Percentiles rank a stretch among this genome's conserved stretches.
phyloP scores from a whole-genome alignment of 768 basidiomycete species.

The Saitozyma podzolica region DNA sequence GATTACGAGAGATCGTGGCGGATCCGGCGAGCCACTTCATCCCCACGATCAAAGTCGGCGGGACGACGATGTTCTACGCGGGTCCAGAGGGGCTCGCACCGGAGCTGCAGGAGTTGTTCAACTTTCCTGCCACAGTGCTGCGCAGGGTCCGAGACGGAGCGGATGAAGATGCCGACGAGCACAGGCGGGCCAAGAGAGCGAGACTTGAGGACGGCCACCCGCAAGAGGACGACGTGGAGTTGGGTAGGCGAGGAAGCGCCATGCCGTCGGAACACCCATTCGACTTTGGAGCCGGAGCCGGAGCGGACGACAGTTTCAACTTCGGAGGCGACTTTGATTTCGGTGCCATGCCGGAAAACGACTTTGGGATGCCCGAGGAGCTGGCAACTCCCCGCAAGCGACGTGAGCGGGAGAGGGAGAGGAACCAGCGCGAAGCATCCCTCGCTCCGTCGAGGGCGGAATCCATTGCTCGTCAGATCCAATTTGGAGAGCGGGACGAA shows the following conservation, averaged over 20 bases:
- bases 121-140: constrained; percentile 68
- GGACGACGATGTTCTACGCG: constrained; percentile 64
- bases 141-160: constrained; percentile 59
- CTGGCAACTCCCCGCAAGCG: constrained; percentile 15
- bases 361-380: constrained; percentile 4
- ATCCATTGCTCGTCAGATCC: constrained; percentile 32
- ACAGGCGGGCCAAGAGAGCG: constrained; percentile 49
- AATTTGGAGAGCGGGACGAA: constrained; percentile 60
- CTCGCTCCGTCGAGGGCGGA: constrained; percentile 34
- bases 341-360: constrained; percentile 9
- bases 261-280: constrained; percentile 58
- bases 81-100: constrained; percentile 71
- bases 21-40: constrained; percentile 84
- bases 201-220: constrained; percentile 58
- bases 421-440: constrained; percentile 5
- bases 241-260: constrained; percentile 69
- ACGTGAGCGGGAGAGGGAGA: not conserved
- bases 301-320: constrained; percentile 60
- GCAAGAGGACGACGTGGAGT: constrained; percentile 65
- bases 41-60: constrained; percentile 76
- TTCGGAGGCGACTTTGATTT: constrained; percentile 26
- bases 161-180: constrained; percentile 55
- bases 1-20: constrained; percentile 77
- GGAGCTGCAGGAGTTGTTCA: constrained; percentile 79
- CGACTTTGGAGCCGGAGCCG: constrained; percentile 59